phyloP scores from a whole-genome alignment of 495 filamentous ascomycete species.

The Hyaloscypha variabilis region DNA sequence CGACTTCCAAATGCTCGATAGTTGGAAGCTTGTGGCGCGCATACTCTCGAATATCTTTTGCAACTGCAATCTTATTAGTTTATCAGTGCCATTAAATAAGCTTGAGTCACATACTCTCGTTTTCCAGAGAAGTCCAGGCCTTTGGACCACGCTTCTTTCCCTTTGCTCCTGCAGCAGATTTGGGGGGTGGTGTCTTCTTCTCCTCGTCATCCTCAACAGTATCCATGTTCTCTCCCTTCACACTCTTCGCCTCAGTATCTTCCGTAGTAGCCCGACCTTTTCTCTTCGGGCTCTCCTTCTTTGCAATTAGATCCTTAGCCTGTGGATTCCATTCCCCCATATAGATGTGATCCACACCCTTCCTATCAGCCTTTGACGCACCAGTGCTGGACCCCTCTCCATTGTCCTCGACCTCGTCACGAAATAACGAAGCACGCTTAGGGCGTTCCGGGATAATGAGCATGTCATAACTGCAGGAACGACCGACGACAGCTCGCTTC shows the following conservation, averaged over 20 bases:
- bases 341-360: neutral
- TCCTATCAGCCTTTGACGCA: neutral
- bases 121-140: neutral
- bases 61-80: neutral
- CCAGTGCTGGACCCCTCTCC: neutral
- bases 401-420: too few relatives aligned
- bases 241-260: too few relatives aligned
- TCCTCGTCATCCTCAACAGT: too few relatives aligned
- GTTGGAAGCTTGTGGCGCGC: neutral
- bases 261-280: neutral
- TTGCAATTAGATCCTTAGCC: neutral
- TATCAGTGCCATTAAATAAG: neutral
- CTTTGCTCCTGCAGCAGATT: neutral
- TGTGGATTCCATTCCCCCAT: neutral
- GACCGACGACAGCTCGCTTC: neutral
- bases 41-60: neutral
- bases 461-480: neutral
- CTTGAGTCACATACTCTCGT: neutral
- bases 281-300: neutral
- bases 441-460: too few relatives aligned
- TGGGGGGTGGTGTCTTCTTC: too few relatives aligned
- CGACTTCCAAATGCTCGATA: neutral
- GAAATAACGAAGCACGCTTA: too few relatives aligned
- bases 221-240: too few relatives aligned
- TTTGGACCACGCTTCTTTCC: neutral